These are phyloP conservation scores for Backusella psychrophila DNA, from an alignment of 192 early-diverging fungal species.

Conservation along the genomic window DNA sequence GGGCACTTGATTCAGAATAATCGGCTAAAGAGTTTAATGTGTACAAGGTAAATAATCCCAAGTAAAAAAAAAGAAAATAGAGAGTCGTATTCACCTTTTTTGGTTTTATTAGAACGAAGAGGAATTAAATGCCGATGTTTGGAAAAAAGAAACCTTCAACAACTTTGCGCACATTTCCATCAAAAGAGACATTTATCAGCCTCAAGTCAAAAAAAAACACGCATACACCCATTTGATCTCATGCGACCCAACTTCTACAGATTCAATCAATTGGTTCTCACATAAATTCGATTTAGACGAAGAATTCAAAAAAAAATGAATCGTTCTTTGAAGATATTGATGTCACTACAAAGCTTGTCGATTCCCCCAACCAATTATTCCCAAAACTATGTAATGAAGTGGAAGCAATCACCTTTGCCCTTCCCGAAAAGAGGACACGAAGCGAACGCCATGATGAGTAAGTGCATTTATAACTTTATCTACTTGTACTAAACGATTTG, in stretches of 20 bases:
- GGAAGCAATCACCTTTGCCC: not conserved
- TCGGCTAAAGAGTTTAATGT: not conserved
- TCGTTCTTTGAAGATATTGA: not conserved
- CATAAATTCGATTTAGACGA: constrained; percentile 16
- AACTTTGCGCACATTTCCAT: no score
- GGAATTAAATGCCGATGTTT: not conserved
- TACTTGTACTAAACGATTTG: not conserved
- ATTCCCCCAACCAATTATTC: not conserved
- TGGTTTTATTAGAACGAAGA: not conserved
- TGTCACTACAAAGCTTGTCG: not conserved
- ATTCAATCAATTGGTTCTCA: constrained; percentile 11
- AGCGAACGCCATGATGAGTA: not conserved
- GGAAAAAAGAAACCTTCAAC: not conserved
- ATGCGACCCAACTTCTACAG: not conserved
- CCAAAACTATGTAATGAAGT: not conserved
- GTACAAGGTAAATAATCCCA: not conserved
- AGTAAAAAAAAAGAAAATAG: not conserved
- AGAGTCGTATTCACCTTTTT: not conserved
- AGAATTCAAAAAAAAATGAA: not conserved
- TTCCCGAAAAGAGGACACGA: not conserved
- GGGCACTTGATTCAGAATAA: not conserved
- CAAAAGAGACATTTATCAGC: not conserved
- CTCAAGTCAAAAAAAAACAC: not conserved
- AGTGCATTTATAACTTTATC: not conserved
- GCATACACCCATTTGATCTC: constrained; percentile 9